phyloP scores from a whole-genome alignment of 495 filamentous ascomycete species.

The Xylaria grammica region DNA sequence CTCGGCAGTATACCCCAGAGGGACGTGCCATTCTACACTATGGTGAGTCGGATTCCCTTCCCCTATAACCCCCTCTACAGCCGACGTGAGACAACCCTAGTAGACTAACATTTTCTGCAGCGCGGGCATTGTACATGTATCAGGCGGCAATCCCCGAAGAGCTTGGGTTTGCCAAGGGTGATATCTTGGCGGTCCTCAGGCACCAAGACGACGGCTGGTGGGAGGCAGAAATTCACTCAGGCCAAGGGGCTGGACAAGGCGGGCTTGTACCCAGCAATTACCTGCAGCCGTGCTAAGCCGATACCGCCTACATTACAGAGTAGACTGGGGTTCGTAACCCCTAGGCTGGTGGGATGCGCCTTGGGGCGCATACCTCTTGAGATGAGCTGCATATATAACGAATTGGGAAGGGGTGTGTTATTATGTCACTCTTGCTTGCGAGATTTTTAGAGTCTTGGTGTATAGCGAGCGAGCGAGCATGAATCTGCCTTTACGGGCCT shows the following conservation, averaged over 20 bases:
- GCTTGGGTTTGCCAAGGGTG: constrained; percentile 90
- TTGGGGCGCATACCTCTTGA: too few relatives aligned
- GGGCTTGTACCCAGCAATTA: constrained; percentile 98
- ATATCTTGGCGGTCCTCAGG: constrained; percentile 84
- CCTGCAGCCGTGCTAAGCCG: constrained; percentile 70
- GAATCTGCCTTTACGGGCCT: background rate
- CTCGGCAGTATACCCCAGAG: constrained; percentile 78
- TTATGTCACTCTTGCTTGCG: background rate
- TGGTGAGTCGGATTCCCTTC: constrained; percentile 64
- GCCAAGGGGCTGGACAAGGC: constrained; percentile 63
- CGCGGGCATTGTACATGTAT: constrained; percentile 93
- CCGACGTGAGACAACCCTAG: constrained; percentile 26
- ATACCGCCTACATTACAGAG: background rate
- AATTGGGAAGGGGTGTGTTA: background rate
- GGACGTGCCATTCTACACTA: constrained; percentile 89
- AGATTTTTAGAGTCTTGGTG: background rate
- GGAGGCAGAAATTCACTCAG: constrained; percentile 91
- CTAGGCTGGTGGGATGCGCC: too few relatives aligned
- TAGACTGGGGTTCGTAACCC: too few relatives aligned
- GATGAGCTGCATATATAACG: constrained; percentile 1
- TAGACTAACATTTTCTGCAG: constrained; percentile 49
- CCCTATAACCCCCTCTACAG: background rate
- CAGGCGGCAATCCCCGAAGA: constrained; percentile 93
- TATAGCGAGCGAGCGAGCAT: background rate
- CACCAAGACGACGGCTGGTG: constrained; percentile 99